Conservation (phyloP, 805 yeast species). For the Cyberlindnera mississippiensis region DNA sequence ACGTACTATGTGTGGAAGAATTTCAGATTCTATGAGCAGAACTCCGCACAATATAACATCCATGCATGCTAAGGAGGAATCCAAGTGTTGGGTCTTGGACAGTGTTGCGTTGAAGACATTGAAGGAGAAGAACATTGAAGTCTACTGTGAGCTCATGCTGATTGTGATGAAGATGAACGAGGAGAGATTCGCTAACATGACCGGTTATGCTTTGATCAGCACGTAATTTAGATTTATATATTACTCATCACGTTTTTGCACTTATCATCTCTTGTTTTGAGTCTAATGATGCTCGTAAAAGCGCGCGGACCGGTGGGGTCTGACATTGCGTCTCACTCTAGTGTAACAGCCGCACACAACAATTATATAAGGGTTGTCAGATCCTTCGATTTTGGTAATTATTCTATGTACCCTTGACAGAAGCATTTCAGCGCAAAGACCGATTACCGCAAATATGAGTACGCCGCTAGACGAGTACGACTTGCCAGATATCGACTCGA, state of each 20-base stretch:
- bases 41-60: slow-evolving; percentile 34
- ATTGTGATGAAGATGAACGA: slow-evolving; percentile 61
- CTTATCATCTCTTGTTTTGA: no score
- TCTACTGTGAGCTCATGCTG: slow-evolving; percentile 60
- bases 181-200: slow-evolving; percentile 68
- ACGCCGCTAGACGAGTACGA: slow-evolving; percentile 10
- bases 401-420: not conserved
- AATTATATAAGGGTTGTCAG: not conserved
- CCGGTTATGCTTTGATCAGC: slow-evolving; percentile 71
- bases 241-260: no score
- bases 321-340: no score
- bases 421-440: not conserved
- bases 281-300: no score
- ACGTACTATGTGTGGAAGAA: slow-evolving; percentile 51
- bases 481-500: slow-evolving; percentile 16
- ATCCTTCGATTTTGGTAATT: not conserved
- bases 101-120: slow-evolving; percentile 42
- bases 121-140: slow-evolving; percentile 43
- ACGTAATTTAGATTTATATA: slow-evolving; percentile 24
- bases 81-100: slow-evolving; percentile 67
- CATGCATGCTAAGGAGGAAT: slow-evolving; percentile 55
- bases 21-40: slow-evolving; percentile 27
- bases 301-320: no score
- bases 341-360: not conserved
- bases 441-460: slow-evolving; percentile 1